Evolutionary conservation across 2,329 filamentous ascomycete species (phyloP).

Genomic region (Colletotrichum brevisporum): DNA sequence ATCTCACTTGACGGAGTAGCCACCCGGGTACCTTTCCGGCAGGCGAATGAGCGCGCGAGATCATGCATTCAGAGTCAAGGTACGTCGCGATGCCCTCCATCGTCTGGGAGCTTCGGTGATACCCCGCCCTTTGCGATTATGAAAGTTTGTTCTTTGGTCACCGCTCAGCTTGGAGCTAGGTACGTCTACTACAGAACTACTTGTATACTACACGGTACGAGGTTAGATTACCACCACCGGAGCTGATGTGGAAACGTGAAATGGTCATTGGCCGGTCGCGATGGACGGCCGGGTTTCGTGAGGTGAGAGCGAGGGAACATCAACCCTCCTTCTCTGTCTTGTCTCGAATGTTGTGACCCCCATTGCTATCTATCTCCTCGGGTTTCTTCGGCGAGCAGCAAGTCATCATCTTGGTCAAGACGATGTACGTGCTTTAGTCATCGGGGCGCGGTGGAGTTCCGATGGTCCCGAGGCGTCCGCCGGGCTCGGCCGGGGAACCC

Average conservation of each 20-base stretch:
- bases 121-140: neutral
- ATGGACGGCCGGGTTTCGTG: constrained; percentile 8
- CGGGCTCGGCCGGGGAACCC: constrained; percentile 24
- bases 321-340: neutral
- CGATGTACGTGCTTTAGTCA: constrained; percentile 1
- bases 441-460: constrained; percentile 13
- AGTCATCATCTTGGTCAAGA: neutral
- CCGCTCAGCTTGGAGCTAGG: neutral
- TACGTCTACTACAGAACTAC: too few species aligned
- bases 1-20: neutral
- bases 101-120: neutral
- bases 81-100: constrained; percentile 16
- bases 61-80: neutral
- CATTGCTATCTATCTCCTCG: accelerated
- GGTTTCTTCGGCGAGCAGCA: too few species aligned
- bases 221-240: too few species aligned
- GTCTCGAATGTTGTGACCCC: too few species aligned
- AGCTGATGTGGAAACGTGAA: neutral
- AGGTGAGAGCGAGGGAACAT: constrained; percentile 11
- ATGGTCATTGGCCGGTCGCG: constrained; percentile 6
- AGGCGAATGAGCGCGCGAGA: neutral
- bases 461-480: constrained; percentile 19
- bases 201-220: too few species aligned
- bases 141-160: neutral
- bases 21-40: neutral